A percentile compares a stretch with the other conserved stretches of the same genome.
phyloP scores from a whole-genome alignment of 305 asterid species.

The Fraxinus nigra region DNA sequence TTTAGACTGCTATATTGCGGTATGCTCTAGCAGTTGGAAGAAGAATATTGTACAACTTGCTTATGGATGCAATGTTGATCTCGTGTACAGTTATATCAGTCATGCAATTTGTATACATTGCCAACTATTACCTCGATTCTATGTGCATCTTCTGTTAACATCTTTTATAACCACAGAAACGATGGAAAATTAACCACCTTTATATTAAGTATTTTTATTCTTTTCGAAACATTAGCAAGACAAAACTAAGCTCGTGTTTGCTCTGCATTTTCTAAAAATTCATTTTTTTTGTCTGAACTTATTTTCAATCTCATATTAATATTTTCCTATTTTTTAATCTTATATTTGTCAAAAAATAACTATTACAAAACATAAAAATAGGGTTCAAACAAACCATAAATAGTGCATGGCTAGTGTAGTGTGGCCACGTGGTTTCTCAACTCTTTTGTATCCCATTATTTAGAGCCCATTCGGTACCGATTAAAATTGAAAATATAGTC shows the following conservation, averaged over 20 bases:
- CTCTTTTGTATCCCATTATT: too few relatives aligned
- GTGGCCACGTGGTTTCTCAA: not conserved
- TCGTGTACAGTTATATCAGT: not conserved
- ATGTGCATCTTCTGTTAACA: conserved; percentile 3
- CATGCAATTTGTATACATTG: conserved; percentile 7
- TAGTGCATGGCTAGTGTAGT: too few relatives aligned
- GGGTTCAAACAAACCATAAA: too few relatives aligned
- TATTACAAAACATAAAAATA: too few relatives aligned
- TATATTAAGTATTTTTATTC: not conserved
- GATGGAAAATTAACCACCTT: not conserved
- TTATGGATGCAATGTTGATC: not conserved
- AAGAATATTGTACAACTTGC: not conserved
- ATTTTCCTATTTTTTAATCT: too few relatives aligned
- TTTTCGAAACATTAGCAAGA: not conserved
- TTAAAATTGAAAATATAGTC: too few relatives aligned
- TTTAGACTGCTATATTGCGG: not conserved
- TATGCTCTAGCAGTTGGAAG: not conserved
- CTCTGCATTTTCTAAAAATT: too few relatives aligned
- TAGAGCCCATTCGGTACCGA: too few relatives aligned
- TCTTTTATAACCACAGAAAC: not conserved
- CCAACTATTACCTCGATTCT: not conserved
- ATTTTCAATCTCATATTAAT: too few relatives aligned
- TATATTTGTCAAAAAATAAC: too few relatives aligned
- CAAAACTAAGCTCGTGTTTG: too few relatives aligned
- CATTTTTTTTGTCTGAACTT: too few relatives aligned